phyloP scores from a whole-genome alignment of 208 protist species.

The Trypanosoma platydactyli region DNA sequence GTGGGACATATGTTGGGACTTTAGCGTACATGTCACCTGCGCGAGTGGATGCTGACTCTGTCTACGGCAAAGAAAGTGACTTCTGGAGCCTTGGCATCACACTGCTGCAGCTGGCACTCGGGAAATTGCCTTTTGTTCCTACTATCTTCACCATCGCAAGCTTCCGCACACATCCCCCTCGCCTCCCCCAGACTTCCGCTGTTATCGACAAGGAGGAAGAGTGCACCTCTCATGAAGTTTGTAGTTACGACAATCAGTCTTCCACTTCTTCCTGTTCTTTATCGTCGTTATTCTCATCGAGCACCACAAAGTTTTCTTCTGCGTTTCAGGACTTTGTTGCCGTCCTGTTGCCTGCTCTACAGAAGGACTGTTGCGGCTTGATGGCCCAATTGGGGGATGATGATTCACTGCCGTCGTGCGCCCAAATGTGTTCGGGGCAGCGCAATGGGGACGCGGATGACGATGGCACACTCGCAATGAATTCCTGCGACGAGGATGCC shows the following conservation, averaged over 20 bases:
- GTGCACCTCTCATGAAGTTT: neutral
- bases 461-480: neutral
- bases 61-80: slow-evolving; percentile 38
- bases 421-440: neutral
- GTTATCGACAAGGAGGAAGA: neutral
- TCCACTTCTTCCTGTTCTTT: neutral
- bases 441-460: neutral
- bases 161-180: slow-evolving; percentile 24
- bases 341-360: neutral
- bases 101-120: slow-evolving; percentile 31
- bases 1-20: slow-evolving; percentile 34
- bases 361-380: neutral
- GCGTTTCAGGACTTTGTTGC: slow-evolving; percentile 29
- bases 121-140: slow-evolving; percentile 26
- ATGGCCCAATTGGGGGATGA: neutral
- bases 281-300: neutral
- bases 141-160: slow-evolving; percentile 28
- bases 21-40: slow-evolving; percentile 42
- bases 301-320: slow-evolving; percentile 8
- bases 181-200: slow-evolving; percentile 3
- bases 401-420: slow-evolving; percentile 1
- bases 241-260: neutral
- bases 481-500: neutral
- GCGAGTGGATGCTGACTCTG: slow-evolving; percentile 26
- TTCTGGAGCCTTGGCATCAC: slow-evolving; percentile 41